Percentiles rank a stretch among this genome's conserved stretches.
phyloP scores from a whole-genome alignment of 164 flowering plant species.

The Tetrastigma voinierianum region DNA sequence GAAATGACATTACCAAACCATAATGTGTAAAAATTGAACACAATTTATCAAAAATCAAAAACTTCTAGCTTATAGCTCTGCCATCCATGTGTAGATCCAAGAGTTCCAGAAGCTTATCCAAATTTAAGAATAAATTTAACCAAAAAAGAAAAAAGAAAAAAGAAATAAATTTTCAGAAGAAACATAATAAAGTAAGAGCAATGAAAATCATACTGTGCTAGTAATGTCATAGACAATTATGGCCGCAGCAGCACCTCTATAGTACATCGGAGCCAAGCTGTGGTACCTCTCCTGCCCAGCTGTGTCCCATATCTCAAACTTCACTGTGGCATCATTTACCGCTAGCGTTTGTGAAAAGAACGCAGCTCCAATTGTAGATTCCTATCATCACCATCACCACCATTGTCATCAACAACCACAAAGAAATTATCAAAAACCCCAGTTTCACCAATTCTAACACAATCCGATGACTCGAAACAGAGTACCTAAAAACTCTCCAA shows the following conservation, averaged over 20 bases:
- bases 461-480: too few species aligned
- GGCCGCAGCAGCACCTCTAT: conserved; percentile 75
- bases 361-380: conserved; percentile 77
- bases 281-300: conserved; percentile 84
- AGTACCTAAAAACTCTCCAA: too few species aligned
- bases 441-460: not conserved
- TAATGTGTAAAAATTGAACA: too few species aligned
- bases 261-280: conserved; percentile 80
- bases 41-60: too few species aligned
- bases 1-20: too few species aligned
- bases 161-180: not conserved
- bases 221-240: conserved; percentile 69
- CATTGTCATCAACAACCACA: not conserved
- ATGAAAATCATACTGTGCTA: conserved; percentile 33
- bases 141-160: not conserved
- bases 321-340: conserved; percentile 59
- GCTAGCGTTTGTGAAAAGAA: conserved; percentile 66
- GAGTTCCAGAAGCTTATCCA: too few species aligned
- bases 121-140: not conserved
- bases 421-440: not conserved
- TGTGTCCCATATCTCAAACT: conserved; percentile 82
- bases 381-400: conserved; percentile 28
- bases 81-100: too few species aligned
- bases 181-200: not conserved
- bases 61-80: too few species aligned